These are phyloP conservation scores for Alternaria tenuissima DNA, from an alignment of 2,329 filamentous ascomycete species.

Conservation along the genomic window DNA sequence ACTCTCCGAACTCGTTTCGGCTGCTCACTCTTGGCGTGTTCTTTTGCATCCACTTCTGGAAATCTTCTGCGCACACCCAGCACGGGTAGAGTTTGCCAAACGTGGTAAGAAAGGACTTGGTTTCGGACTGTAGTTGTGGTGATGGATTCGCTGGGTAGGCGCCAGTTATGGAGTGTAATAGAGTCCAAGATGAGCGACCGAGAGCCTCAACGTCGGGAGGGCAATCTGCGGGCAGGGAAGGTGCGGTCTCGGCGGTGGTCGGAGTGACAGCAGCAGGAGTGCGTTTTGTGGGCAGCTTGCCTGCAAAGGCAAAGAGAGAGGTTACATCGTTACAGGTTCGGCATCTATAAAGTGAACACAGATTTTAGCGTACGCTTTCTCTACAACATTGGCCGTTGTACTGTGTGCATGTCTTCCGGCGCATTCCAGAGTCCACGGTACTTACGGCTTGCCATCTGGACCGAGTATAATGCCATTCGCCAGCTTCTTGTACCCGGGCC, in stretches of 20 bases:
- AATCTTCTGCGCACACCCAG: conserved; percentile 94
- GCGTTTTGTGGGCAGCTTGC: conserved; percentile 42
- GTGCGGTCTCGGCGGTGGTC: conserved; percentile 40
- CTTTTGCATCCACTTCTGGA: conserved; percentile 78
- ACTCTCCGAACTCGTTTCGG: conserved; percentile 75
- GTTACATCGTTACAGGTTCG: conserved; percentile 72
- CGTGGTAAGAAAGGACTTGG: conserved; percentile 77
- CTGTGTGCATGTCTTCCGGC: conserved; percentile 13
- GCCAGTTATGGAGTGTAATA: conserved; percentile 90
- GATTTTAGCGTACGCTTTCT: conserved; percentile 1
- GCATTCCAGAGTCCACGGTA: conserved; percentile 28
- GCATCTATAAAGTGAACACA: conserved; percentile 60
- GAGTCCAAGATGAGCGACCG: conserved; percentile 89
- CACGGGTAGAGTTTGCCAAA: conserved; percentile 93
- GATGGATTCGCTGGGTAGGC: conserved; percentile 79
- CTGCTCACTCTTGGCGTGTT: conserved; percentile 70
- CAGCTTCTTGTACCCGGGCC: conserved; percentile 60
- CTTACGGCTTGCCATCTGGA: conserved; percentile 85
- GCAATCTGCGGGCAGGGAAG: conserved; percentile 69
- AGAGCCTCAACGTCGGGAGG: conserved; percentile 89
- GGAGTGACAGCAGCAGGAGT: conserved; percentile 30
- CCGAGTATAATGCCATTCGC: conserved; percentile 78
- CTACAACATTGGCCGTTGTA: background rate
- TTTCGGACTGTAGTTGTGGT: conserved; percentile 74
- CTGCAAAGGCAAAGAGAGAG: conserved; percentile 67